Percentiles rank a stretch among this genome's conserved stretches.
Evolutionary conservation across 495 filamentous ascomycete species (phyloP).

Genomic region (Choiromyces venosus): DNA sequence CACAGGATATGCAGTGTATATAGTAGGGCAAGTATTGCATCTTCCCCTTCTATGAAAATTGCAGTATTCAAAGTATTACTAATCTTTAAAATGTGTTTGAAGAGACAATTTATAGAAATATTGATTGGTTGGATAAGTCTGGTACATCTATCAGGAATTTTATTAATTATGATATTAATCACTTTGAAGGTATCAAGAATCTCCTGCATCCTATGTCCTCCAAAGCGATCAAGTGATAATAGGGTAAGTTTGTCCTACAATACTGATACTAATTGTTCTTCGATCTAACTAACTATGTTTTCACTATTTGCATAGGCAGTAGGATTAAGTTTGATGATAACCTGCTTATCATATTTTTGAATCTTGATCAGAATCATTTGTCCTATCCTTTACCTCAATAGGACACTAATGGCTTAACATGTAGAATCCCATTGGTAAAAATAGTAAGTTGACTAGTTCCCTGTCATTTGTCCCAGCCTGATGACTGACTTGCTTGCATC

Average conservation of each 20-base stretch:
- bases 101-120: too few species aligned
- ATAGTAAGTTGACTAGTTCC: background rate
- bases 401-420: background rate
- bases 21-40: too few species aligned
- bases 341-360: background rate
- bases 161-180: background rate
- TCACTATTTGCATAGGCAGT: background rate
- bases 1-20: too few species aligned
- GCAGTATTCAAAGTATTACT: too few species aligned
- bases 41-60: too few species aligned
- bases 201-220: too few species aligned
- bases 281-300: background rate
- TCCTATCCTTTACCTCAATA: background rate
- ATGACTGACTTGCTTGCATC: background rate
- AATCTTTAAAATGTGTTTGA: too few species aligned
- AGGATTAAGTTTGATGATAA: background rate
- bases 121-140: background rate
- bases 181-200: too few species aligned
- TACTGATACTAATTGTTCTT: too few species aligned
- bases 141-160: background rate
- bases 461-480: constrained; percentile 4
- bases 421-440: background rate
- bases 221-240: background rate
- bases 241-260: background rate
- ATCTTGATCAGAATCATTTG: background rate